These are phyloP conservation scores for Colletotrichum destructivum DNA, from an alignment of 2,329 filamentous ascomycete genomes.

Conservation along the genomic window DNA sequence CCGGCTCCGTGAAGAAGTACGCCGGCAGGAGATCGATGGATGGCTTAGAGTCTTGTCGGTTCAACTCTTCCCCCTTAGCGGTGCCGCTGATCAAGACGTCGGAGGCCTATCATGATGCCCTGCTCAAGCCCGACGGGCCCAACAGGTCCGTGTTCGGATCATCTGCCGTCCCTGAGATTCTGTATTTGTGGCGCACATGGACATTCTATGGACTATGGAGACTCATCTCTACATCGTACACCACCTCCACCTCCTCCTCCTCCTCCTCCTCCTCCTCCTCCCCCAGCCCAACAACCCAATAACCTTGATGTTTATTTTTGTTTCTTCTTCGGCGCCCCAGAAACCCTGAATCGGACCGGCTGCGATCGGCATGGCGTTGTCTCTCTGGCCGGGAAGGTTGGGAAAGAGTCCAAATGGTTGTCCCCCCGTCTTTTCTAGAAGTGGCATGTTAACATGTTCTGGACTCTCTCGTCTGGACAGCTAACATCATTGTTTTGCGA, in stretches of 20 bases:
- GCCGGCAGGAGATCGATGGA: too few relatives aligned
- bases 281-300: background rate
- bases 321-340: background rate
- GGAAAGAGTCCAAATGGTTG: background rate
- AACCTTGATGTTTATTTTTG: constrained; percentile 14
- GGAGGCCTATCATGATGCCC: background rate
- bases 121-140: background rate
- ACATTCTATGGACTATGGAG: constrained; percentile 7
- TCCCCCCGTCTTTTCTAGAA: background rate
- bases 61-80: background rate
- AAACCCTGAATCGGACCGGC: background rate
- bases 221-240: background rate
- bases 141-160: constrained; percentile 3
- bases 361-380: background rate
- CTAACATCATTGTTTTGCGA: background rate
- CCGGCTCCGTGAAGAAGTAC: too few relatives aligned
- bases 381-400: background rate
- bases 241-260: background rate
- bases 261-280: background rate
- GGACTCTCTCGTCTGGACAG: background rate
- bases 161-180: background rate
- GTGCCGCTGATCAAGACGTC: background rate
- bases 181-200: constrained; percentile 9
- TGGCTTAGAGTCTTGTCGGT: background rate
- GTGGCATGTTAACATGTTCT: background rate